These are phyloP conservation scores for Globisporangium perplexum DNA, from an alignment of 352 stramenopile species.

Conservation along the genomic window DNA sequence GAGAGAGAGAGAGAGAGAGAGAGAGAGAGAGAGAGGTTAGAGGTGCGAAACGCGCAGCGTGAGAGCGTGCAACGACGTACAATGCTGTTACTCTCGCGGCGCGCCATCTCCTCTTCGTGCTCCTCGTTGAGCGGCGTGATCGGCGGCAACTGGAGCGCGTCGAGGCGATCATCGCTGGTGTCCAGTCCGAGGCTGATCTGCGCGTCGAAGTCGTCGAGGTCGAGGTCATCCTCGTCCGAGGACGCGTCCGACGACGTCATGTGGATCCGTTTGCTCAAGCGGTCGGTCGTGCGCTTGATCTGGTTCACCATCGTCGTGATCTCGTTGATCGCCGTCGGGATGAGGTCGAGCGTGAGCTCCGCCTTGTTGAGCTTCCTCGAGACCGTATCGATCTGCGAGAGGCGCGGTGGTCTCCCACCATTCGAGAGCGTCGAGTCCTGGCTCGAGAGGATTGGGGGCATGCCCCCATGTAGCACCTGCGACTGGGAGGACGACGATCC, in stretches of 20 bases:
- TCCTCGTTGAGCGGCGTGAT: conserved; percentile 50
- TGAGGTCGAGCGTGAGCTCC: conserved; percentile 45
- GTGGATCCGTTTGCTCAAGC: conserved; percentile 43
- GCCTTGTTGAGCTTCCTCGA: conserved; percentile 48
- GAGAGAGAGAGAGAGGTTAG: neutral
- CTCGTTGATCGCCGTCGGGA: conserved; percentile 51
- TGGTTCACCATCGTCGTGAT: conserved; percentile 68
- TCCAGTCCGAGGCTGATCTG: conserved; percentile 21
- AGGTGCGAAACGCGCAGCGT: neutral
- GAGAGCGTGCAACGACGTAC: neutral
- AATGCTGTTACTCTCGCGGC: conserved; percentile 47
- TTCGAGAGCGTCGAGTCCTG: conserved; percentile 8
- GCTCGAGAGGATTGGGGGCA: neutral
- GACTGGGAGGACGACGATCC: neutral
- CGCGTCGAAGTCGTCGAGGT: conserved; percentile 40
- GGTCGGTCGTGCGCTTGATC: conserved; percentile 60
- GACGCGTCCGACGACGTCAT: conserved; percentile 18
- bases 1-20: no score
- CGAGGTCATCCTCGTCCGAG: conserved; percentile 44
- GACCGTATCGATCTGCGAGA: conserved; percentile 38
- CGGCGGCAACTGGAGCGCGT: neutral
- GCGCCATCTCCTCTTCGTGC: conserved; percentile 51
- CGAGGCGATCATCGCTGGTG: conserved; percentile 4
- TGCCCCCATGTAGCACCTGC: neutral
- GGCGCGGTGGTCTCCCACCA: conserved; percentile 4